These are phyloP conservation scores for Diplodia intermedia DNA, from an alignment of 2,329 filamentous ascomycete species.

Conservation along the genomic window DNA sequence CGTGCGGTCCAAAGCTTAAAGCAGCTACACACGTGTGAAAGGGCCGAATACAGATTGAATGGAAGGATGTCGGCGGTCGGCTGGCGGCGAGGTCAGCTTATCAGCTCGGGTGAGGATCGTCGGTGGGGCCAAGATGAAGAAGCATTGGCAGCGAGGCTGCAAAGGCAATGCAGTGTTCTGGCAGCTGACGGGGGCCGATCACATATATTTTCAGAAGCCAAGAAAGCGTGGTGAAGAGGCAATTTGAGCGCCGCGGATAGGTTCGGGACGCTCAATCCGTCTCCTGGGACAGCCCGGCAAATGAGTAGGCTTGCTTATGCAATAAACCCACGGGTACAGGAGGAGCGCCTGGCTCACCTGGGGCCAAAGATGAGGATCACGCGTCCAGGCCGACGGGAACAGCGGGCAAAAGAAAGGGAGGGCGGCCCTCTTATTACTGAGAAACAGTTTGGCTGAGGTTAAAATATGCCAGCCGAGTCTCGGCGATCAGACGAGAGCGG, in stretches of 20 bases:
- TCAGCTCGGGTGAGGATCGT: constrained; percentile 9
- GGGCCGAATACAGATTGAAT: neutral
- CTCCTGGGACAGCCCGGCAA: neutral
- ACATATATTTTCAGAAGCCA: constrained; percentile 10
- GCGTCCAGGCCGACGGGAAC: neutral
- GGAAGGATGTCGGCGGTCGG: neutral
- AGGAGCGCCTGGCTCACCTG: constrained; percentile 2
- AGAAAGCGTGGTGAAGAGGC: neutral
- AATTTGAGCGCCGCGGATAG: neutral
- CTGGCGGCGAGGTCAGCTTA: constrained; percentile 12
- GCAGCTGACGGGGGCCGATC: constrained; percentile 5
- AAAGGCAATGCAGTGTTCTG: neutral
- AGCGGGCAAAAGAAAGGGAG: neutral
- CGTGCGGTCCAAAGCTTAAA: neutral
- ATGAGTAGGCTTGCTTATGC: constrained; percentile 3
- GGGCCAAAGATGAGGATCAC: neutral
- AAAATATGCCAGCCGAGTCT: constrained; percentile 6
- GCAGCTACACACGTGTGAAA: neutral
- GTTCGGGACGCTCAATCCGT: neutral
- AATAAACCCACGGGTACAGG: neutral
- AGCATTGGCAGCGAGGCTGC: constrained; percentile 9
- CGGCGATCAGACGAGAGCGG: neutral
- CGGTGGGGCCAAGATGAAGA: constrained; percentile 18
- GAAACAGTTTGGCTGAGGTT: constrained; percentile 11
- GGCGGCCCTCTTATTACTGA: neutral